Base-by-base conservation (phyloP, 1,284 basidiomycete species). In the Ustilago tritici region DNA sequence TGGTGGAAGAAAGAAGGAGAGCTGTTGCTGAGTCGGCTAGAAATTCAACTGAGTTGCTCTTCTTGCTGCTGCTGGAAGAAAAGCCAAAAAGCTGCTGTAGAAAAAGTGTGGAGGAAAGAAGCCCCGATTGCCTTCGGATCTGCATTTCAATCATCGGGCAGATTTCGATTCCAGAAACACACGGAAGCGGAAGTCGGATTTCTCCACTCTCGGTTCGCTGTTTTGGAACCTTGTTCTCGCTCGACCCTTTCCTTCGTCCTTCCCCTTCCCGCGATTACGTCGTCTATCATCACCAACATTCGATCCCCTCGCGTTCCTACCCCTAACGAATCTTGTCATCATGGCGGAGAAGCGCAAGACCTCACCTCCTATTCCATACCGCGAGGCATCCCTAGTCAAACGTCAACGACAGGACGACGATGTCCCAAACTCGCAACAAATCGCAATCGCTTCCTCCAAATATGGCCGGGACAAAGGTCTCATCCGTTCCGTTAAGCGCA, bases 261-360 rank as follows among this genome's bases (percentile, higher is more conserved):
- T 49, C 50, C 47, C 7, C 36, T 34, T 41, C 49, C 34, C 46
- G 34, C 47, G 50, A 4, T 7, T 3, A 17, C 38, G 5, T 40
- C 10, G 8, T 49, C 55, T 14, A 54, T 50, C 59, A 19, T 40
- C 36, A 12, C 17, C 28, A 28, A 12, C 53, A 19, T 28, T 15
- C 35, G 2, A 23, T 56, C 43, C 19, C 46, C 46, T 23, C 46
- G 23, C 15, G 8, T 19, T 58, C 23, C 49, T 41, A 36, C 32
- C 3, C 36, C 32, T 52, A 47, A 59, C n/a, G 10, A 28, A 4
- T 35, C 10, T 19, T 2, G 5, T 53, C 31, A 56, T n/a, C 19
- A 84, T 84, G 83, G 77, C 81, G 2, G 81, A 80, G 50, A 85
- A 84, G 60, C 82, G 82, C 55, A 83, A 82, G 62, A 62, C 76